Evolutionary conservation across 768 basidiomycete species (phyloP), one percentile per base, ranked within the genome.

Genomic region (Phlegmacium glaucopus): DNA sequence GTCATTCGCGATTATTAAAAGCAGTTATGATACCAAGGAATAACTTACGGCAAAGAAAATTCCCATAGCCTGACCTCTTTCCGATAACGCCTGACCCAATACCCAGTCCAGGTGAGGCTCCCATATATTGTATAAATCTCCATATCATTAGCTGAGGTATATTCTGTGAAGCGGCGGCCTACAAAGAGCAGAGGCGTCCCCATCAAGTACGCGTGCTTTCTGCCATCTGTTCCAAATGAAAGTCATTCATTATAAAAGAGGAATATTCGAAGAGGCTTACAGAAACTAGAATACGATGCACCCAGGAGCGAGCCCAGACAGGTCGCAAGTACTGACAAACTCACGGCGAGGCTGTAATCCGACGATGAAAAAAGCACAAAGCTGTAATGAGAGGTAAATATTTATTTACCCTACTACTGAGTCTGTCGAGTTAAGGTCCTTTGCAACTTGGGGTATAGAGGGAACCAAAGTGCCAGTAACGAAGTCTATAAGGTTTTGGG

Each of bases 401-500:
- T 17, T 41, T 12, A 35, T 25, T 12, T 45, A 80, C 81, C 81
- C 85, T 42, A 90, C 74, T 13, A 83, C 62, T 12, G 76, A 54
- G 0, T 74, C 75, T 0, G 85, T 77, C 0, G 84, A 71, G 18
- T 76, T 40, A 9, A 92, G 62, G 49, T 92, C 87, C 22, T 61
- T 64, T 7, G 88, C 80, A 38, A 93, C 81, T 42, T 85, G 76
- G 0, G 87, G 86, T 46, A 91, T 85, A 0, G 82, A 80, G 0
- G 88, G 88, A 2, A 88, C 73, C 60, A 91, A 89, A 1, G 79
- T 79, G 0, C 79, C 83, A 6, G 78, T 68, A 0, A 85, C 79
- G 49, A 91, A 81, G 30, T 85, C 88, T 91, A 54, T 12, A 6
- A 30, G 17, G 16, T 27, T 35, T 22, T 41, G n/a, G 10, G 16